Conservation (phyloP, 768 basidiomycete genomes). For the Russula vinacea region DNA sequence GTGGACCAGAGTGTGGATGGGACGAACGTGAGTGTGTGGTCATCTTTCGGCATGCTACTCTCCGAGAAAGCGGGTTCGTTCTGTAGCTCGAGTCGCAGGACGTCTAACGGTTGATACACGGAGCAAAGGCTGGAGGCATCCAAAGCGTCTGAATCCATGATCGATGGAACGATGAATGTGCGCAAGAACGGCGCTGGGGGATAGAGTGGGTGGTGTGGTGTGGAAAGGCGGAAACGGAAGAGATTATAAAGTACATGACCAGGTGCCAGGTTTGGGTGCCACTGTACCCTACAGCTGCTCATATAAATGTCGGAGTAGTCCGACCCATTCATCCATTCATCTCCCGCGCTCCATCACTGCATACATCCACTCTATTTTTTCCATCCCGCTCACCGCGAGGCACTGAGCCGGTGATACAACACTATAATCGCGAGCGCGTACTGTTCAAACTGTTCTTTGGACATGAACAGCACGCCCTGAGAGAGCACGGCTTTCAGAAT, state of each 20-base stretch:
- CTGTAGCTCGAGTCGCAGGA: conserved; percentile 16
- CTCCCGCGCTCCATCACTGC: too few species aligned
- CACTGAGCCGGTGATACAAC: conserved; percentile 33
- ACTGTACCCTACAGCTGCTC: not conserved
- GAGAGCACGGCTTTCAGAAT: conserved; percentile 93
- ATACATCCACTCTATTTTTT: not conserved
- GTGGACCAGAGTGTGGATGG: not conserved
- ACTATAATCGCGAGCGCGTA: conserved; percentile 76
- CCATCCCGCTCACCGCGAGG: not conserved
- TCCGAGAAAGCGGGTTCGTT: conserved; percentile 11
- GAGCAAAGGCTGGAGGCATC: conserved; percentile 12
- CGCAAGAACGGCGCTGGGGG: not conserved
- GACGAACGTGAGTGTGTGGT: conserved; percentile 21
- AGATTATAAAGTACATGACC: not conserved
- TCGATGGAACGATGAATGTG: conserved; percentile 1
- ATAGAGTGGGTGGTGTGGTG: not conserved
- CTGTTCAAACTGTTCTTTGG: conserved; percentile 94
- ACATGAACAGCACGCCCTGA: conserved; percentile 93
- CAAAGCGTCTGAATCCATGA: conserved; percentile 26
- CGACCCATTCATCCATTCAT: too few species aligned
- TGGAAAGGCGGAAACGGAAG: not conserved
- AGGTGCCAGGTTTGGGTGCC: not conserved
- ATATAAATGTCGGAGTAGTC: too few species aligned
- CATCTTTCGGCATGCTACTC: conserved; percentile 24
- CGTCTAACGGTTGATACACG: conserved; percentile 22